Evolutionary conservation across 1,139 yeast genomes (phyloP).

Genomic region (Diutina pseudorugosa): DNA sequence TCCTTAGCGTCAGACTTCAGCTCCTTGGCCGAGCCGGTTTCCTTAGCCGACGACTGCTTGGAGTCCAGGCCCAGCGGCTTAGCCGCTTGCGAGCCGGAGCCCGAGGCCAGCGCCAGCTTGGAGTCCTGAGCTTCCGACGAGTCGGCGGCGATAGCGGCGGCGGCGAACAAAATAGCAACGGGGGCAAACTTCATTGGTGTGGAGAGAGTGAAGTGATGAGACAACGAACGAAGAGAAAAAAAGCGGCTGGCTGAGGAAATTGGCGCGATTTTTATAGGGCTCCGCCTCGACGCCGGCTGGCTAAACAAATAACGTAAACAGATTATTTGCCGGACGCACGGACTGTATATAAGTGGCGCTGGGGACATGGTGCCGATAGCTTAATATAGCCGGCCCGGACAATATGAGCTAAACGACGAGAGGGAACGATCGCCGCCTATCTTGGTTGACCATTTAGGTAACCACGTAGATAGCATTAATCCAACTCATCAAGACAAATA

Average conservation of each 20-base stretch:
- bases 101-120: not conserved
- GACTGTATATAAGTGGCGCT: not conserved
- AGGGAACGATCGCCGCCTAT: no score
- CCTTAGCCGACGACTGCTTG: not conserved
- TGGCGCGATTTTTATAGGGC: not conserved
- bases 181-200: slow-evolving; percentile 1
- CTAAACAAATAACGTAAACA: not conserved
- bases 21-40: not conserved
- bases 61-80: not conserved
- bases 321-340: not conserved
- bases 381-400: not conserved
- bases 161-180: not conserved
- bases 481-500: no score
- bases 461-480: no score
- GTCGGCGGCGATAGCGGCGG: not conserved
- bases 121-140: not conserved
- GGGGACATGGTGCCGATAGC: not conserved
- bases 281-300: slow-evolving; percentile 1
- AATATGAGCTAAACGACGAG: no score
- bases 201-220: no score
- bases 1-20: not conserved
- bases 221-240: not conserved
- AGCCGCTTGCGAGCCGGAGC: not conserved
- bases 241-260: not conserved
- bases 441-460: no score